Base-by-base conservation (phyloP, 2,329 filamentous ascomycete species). In the Ilyonectria sp. region DNA sequence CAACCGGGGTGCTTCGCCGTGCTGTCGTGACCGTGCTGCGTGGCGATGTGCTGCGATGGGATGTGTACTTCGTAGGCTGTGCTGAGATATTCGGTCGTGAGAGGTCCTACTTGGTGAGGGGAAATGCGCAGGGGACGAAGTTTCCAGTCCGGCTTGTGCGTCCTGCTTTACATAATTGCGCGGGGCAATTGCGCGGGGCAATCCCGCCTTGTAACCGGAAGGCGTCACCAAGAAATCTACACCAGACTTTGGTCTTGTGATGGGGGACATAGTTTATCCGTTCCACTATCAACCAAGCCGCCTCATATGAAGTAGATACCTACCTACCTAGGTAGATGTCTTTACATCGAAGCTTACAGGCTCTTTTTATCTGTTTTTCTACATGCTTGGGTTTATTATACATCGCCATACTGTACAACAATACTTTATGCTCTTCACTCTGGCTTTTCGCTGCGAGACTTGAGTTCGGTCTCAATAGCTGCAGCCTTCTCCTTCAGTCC, bases 61-160 rank as follows among this genome's bases (percentile, higher is more conserved):
- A 69, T 70, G 69, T 71, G 69, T 26, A 26, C 26, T 26, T 26
- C 26, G 26, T 65, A 65, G 68, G 65, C 79, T 82, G 82, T 83
- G 80, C 82, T 83, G 82, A 84, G 80, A 83, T 82, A 78, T 84
- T 80, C 81, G 49, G 80, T 81, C 77, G 79, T 80, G 79, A 79
- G 80, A 75, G 75, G 69, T 71, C 62, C 71, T 72, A 75, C 73
- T 74, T 67, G 73, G 75, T 77, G 77, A 79, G 77, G 76, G 76
- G 75, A 79, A 77, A 74, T 79, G 75, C 76, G 74, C 74, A 78
- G 76, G 71, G 71, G 57, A 57, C 69, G 71, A 59, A 47, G 58
- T 60, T 72, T 52, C 37, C 43, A 47, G 47, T n/a, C 50, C 29
- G 31, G 50, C 17, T 23, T 21, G 37, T 29, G 26, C 19, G 49